A percentile compares a stretch with the other conserved stretches of the same genome.
Evolutionary conservation across 2,329 filamentous ascomycete genomes (phyloP).

Genomic region (Alternaria sp.): DNA sequence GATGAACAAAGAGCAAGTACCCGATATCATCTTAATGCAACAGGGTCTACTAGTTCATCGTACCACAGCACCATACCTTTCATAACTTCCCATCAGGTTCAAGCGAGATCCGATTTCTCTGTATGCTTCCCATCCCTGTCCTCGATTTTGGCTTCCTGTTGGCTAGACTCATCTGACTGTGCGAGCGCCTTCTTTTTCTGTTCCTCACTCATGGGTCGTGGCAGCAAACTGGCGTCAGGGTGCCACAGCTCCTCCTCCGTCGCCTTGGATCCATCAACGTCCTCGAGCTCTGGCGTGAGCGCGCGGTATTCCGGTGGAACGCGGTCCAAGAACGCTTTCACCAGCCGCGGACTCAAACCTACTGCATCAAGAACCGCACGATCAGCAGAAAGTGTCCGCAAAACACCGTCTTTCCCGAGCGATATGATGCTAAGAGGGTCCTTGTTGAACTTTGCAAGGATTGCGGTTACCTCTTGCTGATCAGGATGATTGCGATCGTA

Average conservation of each 20-base stretch:
- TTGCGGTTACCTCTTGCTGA: background rate
- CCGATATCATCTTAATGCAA: too few relatives aligned
- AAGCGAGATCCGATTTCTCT: rapidly evolving
- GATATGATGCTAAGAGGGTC: background rate
- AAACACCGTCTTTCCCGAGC: background rate
- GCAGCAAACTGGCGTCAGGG: background rate
- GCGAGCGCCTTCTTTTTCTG: background rate
- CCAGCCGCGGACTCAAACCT: background rate
- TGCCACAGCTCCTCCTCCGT: background rate
- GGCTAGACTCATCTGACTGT: too few relatives aligned
- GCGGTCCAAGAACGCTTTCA: background rate
- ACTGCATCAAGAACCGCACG: background rate
- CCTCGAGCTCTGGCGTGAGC: background rate
- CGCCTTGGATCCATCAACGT: background rate
- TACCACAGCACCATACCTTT: too few relatives aligned
- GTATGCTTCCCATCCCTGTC: too few relatives aligned
- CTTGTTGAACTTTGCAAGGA: background rate
- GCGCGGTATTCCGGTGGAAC: background rate
- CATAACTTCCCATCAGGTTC: rapidly evolving
- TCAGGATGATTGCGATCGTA: background rate
- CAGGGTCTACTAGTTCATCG: too few relatives aligned
- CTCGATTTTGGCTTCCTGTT: too few relatives aligned
- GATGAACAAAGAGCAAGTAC: rapidly evolving
- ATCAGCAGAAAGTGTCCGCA: rapidly evolving
- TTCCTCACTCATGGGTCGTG: background rate